Percentiles rank a stretch among this genome's conserved stretches.
Evolutionary conservation across 2,329 filamentous ascomycete species (phyloP).

Genomic region (Mycosphaerella sp.): DNA sequence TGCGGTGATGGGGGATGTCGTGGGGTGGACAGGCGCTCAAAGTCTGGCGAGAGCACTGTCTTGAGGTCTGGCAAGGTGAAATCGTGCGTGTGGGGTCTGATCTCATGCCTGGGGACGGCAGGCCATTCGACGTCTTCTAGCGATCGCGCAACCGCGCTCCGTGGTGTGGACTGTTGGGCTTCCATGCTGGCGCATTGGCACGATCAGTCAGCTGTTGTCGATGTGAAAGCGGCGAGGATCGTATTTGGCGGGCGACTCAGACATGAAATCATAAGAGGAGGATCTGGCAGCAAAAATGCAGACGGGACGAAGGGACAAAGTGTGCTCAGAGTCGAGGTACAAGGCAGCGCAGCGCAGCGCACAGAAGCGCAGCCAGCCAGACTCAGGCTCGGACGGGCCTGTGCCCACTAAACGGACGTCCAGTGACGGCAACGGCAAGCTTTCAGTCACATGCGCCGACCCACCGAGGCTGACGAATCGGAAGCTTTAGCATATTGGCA

Average conservation of each 20-base stretch:
- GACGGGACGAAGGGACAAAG: too few relatives aligned
- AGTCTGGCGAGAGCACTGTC: slow-evolving; percentile 39
- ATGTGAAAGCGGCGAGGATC: slow-evolving; percentile 17
- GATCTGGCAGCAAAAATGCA: neutral
- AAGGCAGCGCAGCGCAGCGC: neutral
- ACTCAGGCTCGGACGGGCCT: neutral
- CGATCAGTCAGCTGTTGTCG: slow-evolving; percentile 20
- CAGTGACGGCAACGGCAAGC: too few relatives aligned
- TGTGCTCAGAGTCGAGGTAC: neutral
- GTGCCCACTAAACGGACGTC: too few relatives aligned
- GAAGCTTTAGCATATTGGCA: neutral
- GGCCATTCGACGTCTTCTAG: slow-evolving; percentile 26
- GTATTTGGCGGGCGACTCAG: slow-evolving; percentile 7
- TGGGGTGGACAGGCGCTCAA: slow-evolving; percentile 30
- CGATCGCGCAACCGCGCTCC: slow-evolving; percentile 37
- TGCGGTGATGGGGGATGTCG: slow-evolving; percentile 22
- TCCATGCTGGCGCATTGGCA: slow-evolving; percentile 24
- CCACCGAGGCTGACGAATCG: neutral
- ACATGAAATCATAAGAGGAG: slow-evolving; percentile 9
- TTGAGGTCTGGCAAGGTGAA: slow-evolving; percentile 41
- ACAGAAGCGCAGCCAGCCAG: neutral
- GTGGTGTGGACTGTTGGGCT: slow-evolving; percentile 34
- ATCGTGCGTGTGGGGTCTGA: slow-evolving; percentile 20
- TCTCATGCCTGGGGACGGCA: slow-evolving; percentile 20
- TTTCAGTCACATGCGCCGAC: neutral